Percentiles rank a stretch among this genome's conserved stretches.
phyloP scores from a whole-genome alignment of 116 monocot species.

The Iris pallida region DNA sequence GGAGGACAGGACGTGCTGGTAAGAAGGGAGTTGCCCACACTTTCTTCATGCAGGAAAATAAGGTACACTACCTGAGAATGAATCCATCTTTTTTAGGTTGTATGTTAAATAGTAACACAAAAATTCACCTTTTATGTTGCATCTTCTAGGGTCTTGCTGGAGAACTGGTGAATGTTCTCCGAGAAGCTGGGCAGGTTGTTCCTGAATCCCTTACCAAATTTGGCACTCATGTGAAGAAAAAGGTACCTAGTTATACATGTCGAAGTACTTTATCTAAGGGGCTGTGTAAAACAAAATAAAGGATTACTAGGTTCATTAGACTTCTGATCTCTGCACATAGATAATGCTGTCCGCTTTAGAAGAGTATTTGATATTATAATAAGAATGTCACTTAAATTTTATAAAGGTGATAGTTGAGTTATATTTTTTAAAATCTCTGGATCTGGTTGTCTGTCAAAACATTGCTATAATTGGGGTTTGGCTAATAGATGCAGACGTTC shows the following conservation, averaged over 20 bases:
- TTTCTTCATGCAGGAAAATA: constrained; percentile 85
- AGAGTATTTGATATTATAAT: no score
- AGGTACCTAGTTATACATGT: constrained; percentile 31
- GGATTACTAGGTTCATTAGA: no score
- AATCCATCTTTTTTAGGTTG: not conserved
- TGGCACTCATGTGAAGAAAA: constrained; percentile 95
- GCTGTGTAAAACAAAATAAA: no score
- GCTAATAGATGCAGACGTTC: no score
- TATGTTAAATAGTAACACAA: not conserved
- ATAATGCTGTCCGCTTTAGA: no score
- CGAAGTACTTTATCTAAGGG: not conserved
- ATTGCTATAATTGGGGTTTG: no score
- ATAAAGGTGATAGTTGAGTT: no score
- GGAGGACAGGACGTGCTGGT: constrained; percentile 94
- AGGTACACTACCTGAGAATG: constrained; percentile 31
- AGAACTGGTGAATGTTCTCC: constrained; percentile 86
- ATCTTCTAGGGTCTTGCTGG: constrained; percentile 77
- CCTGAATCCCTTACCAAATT: constrained; percentile 79
- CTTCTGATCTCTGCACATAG: no score
- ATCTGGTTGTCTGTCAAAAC: no score
- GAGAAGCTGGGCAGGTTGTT: constrained; percentile 87
- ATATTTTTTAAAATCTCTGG: no score
- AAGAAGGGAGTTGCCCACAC: constrained; percentile 97
- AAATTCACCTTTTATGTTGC: not conserved
- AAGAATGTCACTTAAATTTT: no score